phyloP scores from a whole-genome alignment of 345 rosid genomes.

The Brassica incana region DNA sequence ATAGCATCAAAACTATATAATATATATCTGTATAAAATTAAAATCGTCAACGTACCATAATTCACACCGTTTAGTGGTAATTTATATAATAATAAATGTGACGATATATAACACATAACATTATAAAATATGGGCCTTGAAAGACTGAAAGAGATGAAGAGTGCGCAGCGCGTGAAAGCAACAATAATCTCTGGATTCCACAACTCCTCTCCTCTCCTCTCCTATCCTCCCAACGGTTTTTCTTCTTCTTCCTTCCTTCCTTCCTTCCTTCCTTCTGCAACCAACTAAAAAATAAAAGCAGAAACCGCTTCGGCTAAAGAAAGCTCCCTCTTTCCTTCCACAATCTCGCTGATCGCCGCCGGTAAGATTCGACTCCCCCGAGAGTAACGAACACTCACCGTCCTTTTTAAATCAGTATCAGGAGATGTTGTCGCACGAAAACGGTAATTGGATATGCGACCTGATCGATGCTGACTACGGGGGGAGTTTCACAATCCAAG shows the following conservation, averaged over 20 bases:
- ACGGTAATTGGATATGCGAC: conserved; percentile 63
- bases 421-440: conserved; percentile 75
- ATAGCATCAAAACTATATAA: no score
- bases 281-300: background rate
- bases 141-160: conserved; percentile 6
- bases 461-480: conserved; percentile 78
- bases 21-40: no score
- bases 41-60: no score
- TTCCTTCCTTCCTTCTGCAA: background rate
- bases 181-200: conserved; percentile 34
- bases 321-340: background rate
- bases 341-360: conserved; percentile 28
- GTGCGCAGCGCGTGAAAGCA: conserved; percentile 33
- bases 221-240: conserved; percentile 32
- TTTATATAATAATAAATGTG: no score
- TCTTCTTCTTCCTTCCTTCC: background rate
- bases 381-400: background rate
- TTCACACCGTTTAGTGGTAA: no score
- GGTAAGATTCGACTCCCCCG: conserved; percentile 1
- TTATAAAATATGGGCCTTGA: conserved; percentile 18
- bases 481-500: conserved; percentile 58
- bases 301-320: background rate
- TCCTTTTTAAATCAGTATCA: background rate
- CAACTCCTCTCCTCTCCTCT: conserved; percentile 25
- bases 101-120: no score